These are phyloP conservation scores for Stagonosporopsis rhizophila DNA, from an alignment of 2,329 filamentous ascomycete genomes.

Conservation along the genomic window DNA sequence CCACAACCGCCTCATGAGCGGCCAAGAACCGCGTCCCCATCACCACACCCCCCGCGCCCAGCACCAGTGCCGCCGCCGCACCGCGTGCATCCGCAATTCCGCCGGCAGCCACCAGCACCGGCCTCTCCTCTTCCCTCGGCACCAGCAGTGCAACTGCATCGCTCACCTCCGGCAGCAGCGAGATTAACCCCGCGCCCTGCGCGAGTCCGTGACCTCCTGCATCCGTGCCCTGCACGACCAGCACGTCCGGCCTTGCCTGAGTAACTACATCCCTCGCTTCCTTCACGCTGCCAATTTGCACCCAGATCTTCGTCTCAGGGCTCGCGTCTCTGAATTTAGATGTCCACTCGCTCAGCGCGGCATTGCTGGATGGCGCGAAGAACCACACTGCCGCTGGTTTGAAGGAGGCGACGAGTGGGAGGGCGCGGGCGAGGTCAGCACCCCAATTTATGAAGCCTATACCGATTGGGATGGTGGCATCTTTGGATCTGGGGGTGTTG, in stretches of 20 bases:
- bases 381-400: constrained; percentile 70
- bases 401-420: constrained; percentile 62
- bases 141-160: constrained; percentile 52
- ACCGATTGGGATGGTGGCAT: constrained; percentile 57
- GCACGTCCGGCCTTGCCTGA: constrained; percentile 60
- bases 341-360: constrained; percentile 47
- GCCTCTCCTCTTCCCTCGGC: constrained; percentile 23
- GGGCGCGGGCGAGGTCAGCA: constrained; percentile 53
- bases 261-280: constrained; percentile 60
- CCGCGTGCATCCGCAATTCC: constrained; percentile 67
- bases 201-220: constrained; percentile 70
- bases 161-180: constrained; percentile 64
- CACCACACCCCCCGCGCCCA: constrained; percentile 62
- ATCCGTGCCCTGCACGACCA: constrained; percentile 69
- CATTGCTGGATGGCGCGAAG: constrained; percentile 63
- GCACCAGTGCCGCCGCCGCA: constrained; percentile 62
- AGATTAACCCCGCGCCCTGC: constrained; percentile 62
- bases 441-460: constrained; percentile 67
- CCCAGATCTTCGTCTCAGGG: constrained; percentile 59
- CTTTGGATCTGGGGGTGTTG: constrained; percentile 1
- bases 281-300: constrained; percentile 67
- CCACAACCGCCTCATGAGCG: constrained; percentile 55
- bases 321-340: constrained; percentile 40
- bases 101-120: constrained; percentile 62
- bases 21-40: constrained; percentile 73